phyloP scores from a whole-genome alignment of 2,329 filamentous ascomycete genomes.

The Aphanoascus verrucosus region DNA sequence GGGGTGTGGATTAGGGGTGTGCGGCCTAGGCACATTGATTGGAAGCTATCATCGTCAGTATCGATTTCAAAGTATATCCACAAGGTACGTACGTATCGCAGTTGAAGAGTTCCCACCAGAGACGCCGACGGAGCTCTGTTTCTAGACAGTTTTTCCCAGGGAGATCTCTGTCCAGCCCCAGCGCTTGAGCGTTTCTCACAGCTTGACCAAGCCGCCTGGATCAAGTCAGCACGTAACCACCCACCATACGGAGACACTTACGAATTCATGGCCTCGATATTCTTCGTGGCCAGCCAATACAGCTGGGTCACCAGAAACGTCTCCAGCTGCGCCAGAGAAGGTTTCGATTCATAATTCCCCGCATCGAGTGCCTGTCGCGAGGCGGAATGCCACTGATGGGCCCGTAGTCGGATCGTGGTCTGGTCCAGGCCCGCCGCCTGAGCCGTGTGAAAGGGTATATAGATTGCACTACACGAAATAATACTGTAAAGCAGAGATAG shows the following conservation, averaged over 20 bases:
- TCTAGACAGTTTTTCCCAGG: slow-evolving; percentile 16
- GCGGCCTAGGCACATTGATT: slow-evolving; percentile 22
- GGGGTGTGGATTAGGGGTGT: slow-evolving; percentile 21
- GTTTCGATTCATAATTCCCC: slow-evolving; percentile 22
- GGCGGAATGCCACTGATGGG: slow-evolving; percentile 23
- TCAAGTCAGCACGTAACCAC: not conserved
- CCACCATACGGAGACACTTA: slow-evolving; percentile 14
- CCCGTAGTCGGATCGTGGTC: slow-evolving; percentile 17
- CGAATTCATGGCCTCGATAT: slow-evolving; percentile 26
- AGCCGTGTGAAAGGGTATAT: slow-evolving; percentile 19
- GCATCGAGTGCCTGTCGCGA: slow-evolving; percentile 24
- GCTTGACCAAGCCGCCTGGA: slow-evolving; percentile 19
- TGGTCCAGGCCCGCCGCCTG: slow-evolving; percentile 18
- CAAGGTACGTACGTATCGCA: slow-evolving; percentile 18
- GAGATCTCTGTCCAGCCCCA: slow-evolving; percentile 19
- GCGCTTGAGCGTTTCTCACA: slow-evolving; percentile 21
- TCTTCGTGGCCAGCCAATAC: slow-evolving; percentile 27
- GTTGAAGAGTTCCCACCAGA: slow-evolving; percentile 22
- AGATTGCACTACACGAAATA: slow-evolving; percentile 24
- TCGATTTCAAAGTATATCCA: no score
- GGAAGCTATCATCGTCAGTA: slow-evolving; percentile 17
- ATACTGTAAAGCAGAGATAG: slow-evolving; percentile 24
- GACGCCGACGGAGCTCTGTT: slow-evolving; percentile 19
- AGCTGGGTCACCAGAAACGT: slow-evolving; percentile 24
- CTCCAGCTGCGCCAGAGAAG: slow-evolving; percentile 22